These are phyloP conservation scores for Venturia asperata DNA, from an alignment of 2,329 filamentous ascomycete species.

Conservation along the genomic window DNA sequence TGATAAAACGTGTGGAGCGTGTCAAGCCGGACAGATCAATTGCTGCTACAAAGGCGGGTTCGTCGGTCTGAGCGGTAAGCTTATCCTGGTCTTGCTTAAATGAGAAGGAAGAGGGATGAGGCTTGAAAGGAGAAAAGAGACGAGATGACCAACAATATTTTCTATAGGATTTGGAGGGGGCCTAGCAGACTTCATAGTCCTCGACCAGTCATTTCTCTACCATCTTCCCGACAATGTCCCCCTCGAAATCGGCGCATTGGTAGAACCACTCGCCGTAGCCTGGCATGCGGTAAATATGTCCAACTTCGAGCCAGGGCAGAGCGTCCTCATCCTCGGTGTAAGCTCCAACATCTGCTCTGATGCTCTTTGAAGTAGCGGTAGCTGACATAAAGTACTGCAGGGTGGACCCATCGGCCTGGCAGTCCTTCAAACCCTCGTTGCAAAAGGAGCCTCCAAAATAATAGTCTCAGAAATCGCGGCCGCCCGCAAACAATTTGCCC, in stretches of 20 bases:
- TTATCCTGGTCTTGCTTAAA: slow-evolving; percentile 6
- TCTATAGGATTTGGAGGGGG: slow-evolving; percentile 44
- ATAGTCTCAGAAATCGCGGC: slow-evolving; percentile 47
- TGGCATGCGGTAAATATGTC: slow-evolving; percentile 50
- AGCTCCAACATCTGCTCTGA: not conserved
- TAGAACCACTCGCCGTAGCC: slow-evolving; percentile 49
- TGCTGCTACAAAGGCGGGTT: slow-evolving; percentile 50
- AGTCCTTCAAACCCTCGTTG: slow-evolving; percentile 41
- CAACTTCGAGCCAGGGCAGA: slow-evolving; percentile 41
- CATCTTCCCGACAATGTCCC: slow-evolving; percentile 45
- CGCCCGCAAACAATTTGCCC: slow-evolving; percentile 43
- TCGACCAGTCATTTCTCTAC: slow-evolving; percentile 42
- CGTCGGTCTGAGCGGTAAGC: slow-evolving; percentile 42
- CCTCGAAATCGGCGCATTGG: slow-evolving; percentile 44
- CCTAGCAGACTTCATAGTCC: slow-evolving; percentile 45
- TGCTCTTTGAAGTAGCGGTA: not conserved
- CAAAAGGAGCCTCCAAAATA: slow-evolving; percentile 41
- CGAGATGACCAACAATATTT: not conserved
- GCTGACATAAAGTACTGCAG: not conserved
- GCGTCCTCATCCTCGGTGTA: slow-evolving; percentile 42
- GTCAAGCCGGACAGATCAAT: slow-evolving; percentile 46
- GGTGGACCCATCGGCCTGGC: slow-evolving; percentile 49
- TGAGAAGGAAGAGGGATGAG: not conserved
- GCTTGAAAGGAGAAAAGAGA: not conserved
- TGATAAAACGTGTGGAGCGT: slow-evolving; percentile 46